Conservation (phyloP, 73 alveolate species). For the Paramecium tetraurelia region DNA sequence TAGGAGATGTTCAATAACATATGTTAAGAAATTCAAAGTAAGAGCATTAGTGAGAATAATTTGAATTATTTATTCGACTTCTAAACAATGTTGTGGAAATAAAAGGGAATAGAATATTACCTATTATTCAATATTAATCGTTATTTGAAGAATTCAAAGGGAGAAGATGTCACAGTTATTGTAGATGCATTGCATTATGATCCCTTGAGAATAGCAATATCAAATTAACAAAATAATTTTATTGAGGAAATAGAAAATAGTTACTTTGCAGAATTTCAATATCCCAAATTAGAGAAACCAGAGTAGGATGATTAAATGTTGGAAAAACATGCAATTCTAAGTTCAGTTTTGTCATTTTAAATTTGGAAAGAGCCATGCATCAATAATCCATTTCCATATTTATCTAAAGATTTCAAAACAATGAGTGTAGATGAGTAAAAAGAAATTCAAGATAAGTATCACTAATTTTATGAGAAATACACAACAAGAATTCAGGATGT, state of each 20-base stretch:
- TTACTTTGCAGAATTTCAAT: neutral
- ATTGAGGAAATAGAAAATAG: conserved; percentile 1
- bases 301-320: neutral
- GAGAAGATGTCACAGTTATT: neutral
- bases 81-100: neutral
- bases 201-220: neutral
- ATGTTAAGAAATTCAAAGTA: neutral
- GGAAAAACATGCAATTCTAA: conserved; percentile 38
- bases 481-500: neutral
- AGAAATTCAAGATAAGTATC: neutral
- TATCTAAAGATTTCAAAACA: neutral
- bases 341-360: neutral
- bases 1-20: neutral
- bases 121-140: neutral
- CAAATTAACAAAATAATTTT: neutral
- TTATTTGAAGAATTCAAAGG: neutral
- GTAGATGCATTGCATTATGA: conserved; percentile 36
- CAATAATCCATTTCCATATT: conserved; percentile 30
- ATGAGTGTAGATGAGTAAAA: neutral
- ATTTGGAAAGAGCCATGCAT: conserved; percentile 45
- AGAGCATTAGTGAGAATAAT: neutral
- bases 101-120: conserved; percentile 31
- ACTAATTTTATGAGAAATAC: neutral
- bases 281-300: neutral
- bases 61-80: neutral